Percentiles rank a stretch among this genome's conserved stretches.
Evolutionary conservation across 768 basidiomycete species (phyloP).

Genomic region (Boletus pseudo-olivaceus): DNA sequence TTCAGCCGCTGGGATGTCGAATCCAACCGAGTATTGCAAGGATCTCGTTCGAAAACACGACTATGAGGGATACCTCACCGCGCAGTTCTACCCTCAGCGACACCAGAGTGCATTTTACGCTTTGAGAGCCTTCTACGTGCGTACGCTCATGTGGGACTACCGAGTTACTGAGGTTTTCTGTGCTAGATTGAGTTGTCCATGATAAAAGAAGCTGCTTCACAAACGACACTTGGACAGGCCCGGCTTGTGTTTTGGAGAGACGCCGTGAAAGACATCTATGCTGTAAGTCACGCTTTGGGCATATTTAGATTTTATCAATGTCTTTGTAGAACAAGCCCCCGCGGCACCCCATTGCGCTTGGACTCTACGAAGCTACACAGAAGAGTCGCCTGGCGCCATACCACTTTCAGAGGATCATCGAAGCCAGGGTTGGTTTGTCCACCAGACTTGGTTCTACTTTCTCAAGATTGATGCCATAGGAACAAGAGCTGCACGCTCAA

Average conservation of each 20-base stretch:
- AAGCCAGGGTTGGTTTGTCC: conserved; percentile 63
- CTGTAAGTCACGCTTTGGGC: conserved; percentile 42
- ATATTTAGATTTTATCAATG: conserved; percentile 12
- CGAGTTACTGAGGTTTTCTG: conserved; percentile 6
- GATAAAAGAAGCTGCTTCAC: conserved; percentile 74
- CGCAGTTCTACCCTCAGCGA: conserved; percentile 69
- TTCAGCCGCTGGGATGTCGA: conserved; percentile 21
- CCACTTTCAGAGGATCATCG: conserved; percentile 78
- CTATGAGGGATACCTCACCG: conserved; percentile 73
- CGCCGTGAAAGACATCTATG: conserved; percentile 61
- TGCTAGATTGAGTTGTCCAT: conserved; percentile 70
- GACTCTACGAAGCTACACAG: conserved; percentile 56
- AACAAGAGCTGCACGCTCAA: conserved; percentile 61
- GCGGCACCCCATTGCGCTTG: conserved; percentile 76
- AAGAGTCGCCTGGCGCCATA: conserved; percentile 57
- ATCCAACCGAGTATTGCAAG: conserved; percentile 63
- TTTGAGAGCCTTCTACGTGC: conserved; percentile 78
- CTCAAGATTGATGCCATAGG: conserved; percentile 39
- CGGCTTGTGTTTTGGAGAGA: conserved; percentile 88
- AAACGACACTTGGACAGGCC: conserved; percentile 73
- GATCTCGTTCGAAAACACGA: conserved; percentile 74
- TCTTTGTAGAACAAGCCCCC: conserved; percentile 64
- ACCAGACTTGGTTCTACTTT: background rate
- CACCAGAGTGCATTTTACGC: conserved; percentile 69
- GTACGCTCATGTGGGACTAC: conserved; percentile 26